Base-by-base conservation (phyloP, 805 yeast genomes). In the Blastobotrys attinorum region DNA sequence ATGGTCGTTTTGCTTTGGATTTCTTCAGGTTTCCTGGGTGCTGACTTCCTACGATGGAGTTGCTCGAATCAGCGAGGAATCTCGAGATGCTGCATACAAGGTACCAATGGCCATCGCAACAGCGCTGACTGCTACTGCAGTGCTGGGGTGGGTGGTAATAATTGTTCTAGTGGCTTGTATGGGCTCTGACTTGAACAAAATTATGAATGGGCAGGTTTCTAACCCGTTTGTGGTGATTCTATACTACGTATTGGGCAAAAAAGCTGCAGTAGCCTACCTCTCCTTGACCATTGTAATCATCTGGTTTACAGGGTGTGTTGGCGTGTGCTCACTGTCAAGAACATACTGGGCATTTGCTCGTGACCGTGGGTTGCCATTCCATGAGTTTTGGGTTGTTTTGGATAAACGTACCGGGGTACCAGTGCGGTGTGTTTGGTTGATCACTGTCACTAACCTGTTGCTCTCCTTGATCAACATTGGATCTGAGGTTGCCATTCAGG, bases 171-270 rank as follows among this genome's bases (percentile, higher is more conserved):
- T 33, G 6, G 32, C 34, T 13, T 29, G 22, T 15, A 35, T 35
- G 35, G 44, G 44, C 27, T 21, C 92, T 0, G 83, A 83, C 46
- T 58, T 79, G 20, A 63, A 69, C 16, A 68, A 73, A 39, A 79
- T 83, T 6, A 80, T 79, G 46, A 74, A 83, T 39, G 74, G 83
- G 71, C 92, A 92, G n/a, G 83, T 83, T 44, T 89, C 83, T 43
- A 67, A 81, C 50, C 81, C 83, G 7, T 81, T 84, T 62, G 79
- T 83, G 1, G 81, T 90, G 0, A 72, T 82, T 48, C 73, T 83
- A 39, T 66, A 83, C 44, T 82, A 77, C 4, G 60, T 82, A 3
- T 20, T 40, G 27, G 47, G 47, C n/a, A 10, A 31, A n/a, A 40
- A 25, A 15, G 47, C 41, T 10, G 43, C 43, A 29, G 32, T 31